Evolutionary conservation across 345 rosid genomes (phyloP).

Genomic region (Bruguiera gymnorhiza): DNA sequence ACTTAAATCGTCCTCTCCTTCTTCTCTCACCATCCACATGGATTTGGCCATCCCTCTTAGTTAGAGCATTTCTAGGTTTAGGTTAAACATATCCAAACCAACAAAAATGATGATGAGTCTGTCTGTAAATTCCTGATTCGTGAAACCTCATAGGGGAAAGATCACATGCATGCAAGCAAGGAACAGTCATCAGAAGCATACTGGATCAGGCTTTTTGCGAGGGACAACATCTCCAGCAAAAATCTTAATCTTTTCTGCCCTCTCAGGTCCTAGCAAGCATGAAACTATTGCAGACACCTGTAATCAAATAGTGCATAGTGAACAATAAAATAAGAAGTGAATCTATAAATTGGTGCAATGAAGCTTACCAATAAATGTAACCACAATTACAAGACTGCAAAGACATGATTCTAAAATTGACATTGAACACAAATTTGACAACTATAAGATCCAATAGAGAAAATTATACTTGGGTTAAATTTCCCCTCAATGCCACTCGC

Average conservation of each 20-base stretch:
- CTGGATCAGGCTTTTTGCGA: slow-evolving; percentile 92
- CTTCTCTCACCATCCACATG: too few relatives aligned
- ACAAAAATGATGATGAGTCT: too few relatives aligned
- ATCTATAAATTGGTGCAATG: slow-evolving; percentile 4
- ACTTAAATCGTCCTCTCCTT: too few relatives aligned
- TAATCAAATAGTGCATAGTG: slow-evolving; percentile 12
- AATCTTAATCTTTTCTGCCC: slow-evolving; percentile 82
- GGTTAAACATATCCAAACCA: too few relatives aligned
- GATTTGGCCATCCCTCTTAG: too few relatives aligned
- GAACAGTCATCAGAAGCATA: slow-evolving; percentile 18
- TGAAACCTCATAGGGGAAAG: too few relatives aligned
- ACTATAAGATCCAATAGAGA: neutral
- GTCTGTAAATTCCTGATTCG: too few relatives aligned
- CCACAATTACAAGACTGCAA: neutral
- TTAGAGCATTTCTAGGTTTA: too few relatives aligned
- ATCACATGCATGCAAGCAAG: too few relatives aligned
- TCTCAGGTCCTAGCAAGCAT: slow-evolving; percentile 80
- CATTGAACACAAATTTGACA: neutral
- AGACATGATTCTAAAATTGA: neutral
- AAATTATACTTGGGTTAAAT: slow-evolving; percentile 13
- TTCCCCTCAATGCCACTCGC: neutral
- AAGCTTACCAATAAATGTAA: neutral
- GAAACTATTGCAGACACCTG: slow-evolving; percentile 94
- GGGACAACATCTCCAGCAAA: slow-evolving; percentile 95
- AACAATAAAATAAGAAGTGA: slow-evolving; percentile 3